Evolutionary conservation across 805 yeast genomes (phyloP).

Genomic region (Scheffersomyces coipomensis): DNA sequence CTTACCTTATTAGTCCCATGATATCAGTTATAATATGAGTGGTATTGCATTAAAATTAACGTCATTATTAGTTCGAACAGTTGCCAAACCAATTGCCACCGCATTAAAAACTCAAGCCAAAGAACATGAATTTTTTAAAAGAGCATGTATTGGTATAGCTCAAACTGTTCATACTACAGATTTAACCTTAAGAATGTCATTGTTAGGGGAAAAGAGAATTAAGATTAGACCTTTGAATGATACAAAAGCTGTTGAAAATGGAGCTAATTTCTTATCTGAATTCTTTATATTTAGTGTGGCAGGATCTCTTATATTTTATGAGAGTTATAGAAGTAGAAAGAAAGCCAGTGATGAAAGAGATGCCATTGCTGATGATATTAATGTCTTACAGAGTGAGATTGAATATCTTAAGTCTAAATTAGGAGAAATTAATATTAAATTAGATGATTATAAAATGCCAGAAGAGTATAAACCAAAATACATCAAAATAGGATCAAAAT

Average conservation of each 20-base stretch:
- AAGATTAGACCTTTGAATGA: slow-evolving; percentile 79
- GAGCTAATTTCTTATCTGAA: slow-evolving; percentile 78
- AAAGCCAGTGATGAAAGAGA: slow-evolving; percentile 64
- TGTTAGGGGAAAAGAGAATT: slow-evolving; percentile 52
- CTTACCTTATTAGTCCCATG: too few relatives aligned
- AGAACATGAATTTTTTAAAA: slow-evolving; percentile 63
- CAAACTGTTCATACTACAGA: slow-evolving; percentile 71
- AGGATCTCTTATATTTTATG: slow-evolving; percentile 71
- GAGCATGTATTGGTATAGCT: slow-evolving; percentile 65
- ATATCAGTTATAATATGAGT: slow-evolving; percentile 58
- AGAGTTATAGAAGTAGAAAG: slow-evolving; percentile 63
- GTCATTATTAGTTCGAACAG: slow-evolving; percentile 66
- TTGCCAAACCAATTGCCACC: slow-evolving; percentile 78
- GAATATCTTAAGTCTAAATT: slow-evolving; percentile 53
- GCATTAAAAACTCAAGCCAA: slow-evolving; percentile 72
- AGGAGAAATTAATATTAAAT: slow-evolving; percentile 34
- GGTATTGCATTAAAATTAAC: slow-evolving; percentile 73
- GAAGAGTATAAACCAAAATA: slow-evolving; percentile 15
- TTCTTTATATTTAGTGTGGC: slow-evolving; percentile 77
- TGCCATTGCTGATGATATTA: slow-evolving; percentile 69
- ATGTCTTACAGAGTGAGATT: slow-evolving; percentile 68
- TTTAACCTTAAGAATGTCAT: slow-evolving; percentile 54
- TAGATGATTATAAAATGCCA: slow-evolving; percentile 53
- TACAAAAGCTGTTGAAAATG: slow-evolving; percentile 75
- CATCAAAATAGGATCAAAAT: too few relatives aligned